phyloP scores from a whole-genome alignment of 805 yeast genomes.

The Yamadazyma sp. region DNA sequence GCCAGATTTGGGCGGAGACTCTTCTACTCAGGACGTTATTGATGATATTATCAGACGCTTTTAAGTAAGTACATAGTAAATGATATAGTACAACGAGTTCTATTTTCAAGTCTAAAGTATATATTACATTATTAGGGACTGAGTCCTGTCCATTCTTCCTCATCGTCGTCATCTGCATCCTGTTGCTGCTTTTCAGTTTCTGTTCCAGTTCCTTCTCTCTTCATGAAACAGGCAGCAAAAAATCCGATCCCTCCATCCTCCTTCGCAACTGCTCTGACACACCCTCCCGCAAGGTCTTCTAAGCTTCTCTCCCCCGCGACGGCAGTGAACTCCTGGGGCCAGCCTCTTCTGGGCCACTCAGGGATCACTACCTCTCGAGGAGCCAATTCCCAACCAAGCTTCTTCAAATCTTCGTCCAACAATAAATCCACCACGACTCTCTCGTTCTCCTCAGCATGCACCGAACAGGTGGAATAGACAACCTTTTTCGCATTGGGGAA shows the following conservation, averaged over 20 bases:
- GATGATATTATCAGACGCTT: conserved; percentile 69
- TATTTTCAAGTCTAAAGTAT: too few relatives aligned
- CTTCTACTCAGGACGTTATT: conserved; percentile 83
- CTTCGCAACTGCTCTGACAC: conserved; percentile 81
- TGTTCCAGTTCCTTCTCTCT: conserved; percentile 6
- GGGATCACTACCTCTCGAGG: conserved; percentile 68
- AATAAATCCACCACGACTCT: conserved; percentile 81
- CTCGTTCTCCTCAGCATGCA: conserved; percentile 93
- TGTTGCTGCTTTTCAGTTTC: neutral
- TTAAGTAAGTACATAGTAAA: conserved; percentile 15
- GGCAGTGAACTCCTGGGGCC: conserved; percentile 61
- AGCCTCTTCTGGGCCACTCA: conserved; percentile 84
- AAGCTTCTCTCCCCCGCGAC: conserved; percentile 40
- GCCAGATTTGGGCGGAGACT: conserved; percentile 93
- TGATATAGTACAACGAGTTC: too few relatives aligned
- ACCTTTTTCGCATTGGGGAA: conserved; percentile 77
- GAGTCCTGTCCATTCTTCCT: conserved; percentile 1
- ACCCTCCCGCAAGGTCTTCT: conserved; percentile 67
- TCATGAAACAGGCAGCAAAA: conserved; percentile 89
- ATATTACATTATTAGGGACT: too few relatives aligned
- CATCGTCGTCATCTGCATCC: conserved; percentile 2
- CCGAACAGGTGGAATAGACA: conserved; percentile 93
- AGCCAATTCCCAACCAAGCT: conserved; percentile 74
- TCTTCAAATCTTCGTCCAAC: conserved; percentile 60
- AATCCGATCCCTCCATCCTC: conserved; percentile 99